Evolutionary conservation across 2,329 filamentous ascomycete species (phyloP).

Genomic region (Colletotrichum euphorbiae): DNA sequence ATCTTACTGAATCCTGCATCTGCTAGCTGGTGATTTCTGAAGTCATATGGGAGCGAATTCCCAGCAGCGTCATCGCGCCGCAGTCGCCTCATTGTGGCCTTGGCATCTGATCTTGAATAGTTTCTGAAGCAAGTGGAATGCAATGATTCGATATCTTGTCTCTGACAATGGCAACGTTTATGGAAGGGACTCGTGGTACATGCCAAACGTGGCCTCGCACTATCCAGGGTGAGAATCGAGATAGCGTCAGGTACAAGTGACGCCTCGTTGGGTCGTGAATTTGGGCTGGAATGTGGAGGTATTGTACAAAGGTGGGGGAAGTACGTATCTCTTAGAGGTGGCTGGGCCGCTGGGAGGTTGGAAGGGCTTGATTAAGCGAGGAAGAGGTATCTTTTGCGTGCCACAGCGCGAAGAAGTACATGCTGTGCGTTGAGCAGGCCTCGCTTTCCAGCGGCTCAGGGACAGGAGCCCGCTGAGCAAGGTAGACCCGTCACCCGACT

Average conservation of each 20-base stretch:
- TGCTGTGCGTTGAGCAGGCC: not conserved
- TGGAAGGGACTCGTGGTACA: conserved; percentile 2
- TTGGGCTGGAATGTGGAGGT: conserved; percentile 12
- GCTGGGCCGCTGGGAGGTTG: not conserved
- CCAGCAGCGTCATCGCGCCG: conserved; percentile 6
- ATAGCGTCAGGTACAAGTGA: conserved; percentile 35
- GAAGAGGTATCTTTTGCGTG: not conserved
- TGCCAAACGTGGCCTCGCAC: not conserved
- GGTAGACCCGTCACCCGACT: too few species aligned
- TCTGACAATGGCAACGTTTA: not conserved
- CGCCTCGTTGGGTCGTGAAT: not conserved
- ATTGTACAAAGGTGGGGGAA: not conserved
- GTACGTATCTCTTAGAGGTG: not conserved
- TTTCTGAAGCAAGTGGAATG: not conserved
- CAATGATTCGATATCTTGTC: not conserved
- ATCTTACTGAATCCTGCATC: too few species aligned
- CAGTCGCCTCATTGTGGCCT: not conserved
- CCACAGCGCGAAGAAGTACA: not conserved
- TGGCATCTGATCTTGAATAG: not conserved
- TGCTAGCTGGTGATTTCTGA: not conserved
- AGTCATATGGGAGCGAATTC: not conserved
- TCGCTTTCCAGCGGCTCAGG: conserved; percentile 18
- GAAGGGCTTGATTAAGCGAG: not conserved
- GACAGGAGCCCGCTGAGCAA: not conserved
- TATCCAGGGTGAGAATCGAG: not conserved